Evolutionary conservation across 345 rosid genomes (phyloP).

Genomic region (Populus simonii): DNA sequence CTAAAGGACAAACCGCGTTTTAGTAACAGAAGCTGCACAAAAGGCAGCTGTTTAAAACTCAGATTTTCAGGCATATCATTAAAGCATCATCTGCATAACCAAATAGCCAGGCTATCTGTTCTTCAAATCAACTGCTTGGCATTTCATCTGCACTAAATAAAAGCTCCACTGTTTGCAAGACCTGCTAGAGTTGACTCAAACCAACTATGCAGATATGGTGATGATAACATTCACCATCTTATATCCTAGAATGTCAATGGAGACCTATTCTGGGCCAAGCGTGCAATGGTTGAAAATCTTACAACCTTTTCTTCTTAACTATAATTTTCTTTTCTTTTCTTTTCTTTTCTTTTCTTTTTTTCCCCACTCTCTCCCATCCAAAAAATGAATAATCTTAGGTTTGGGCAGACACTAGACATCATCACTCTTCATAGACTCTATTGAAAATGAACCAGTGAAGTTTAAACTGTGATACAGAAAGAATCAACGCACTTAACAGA

Average conservation of each 20-base stretch:
- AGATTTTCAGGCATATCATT: neutral
- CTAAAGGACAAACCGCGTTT: neutral
- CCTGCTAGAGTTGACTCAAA: neutral
- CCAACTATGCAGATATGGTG: neutral
- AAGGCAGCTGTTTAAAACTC: neutral
- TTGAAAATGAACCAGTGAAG: neutral
- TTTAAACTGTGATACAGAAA: conserved; percentile 8
- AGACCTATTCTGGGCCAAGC: neutral
- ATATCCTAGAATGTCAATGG: neutral
- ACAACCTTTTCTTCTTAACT: neutral
- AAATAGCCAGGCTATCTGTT: neutral
- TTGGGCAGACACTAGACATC: neutral
- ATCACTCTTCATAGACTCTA: neutral
- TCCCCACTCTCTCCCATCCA: neutral
- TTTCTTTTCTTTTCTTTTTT: neutral
- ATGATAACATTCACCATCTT: neutral
- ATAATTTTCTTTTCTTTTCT: neutral
- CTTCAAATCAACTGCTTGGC: neutral
- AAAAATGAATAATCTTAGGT: neutral
- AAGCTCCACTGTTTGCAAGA: neutral
- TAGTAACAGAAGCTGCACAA: neutral
- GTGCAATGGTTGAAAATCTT: neutral
- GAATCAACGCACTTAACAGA: conserved; percentile 2
- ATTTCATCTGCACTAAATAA: neutral
- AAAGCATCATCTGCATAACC: neutral